A percentile compares a stretch with the other conserved stretches of the same genome.
These are phyloP conservation scores for Cucumis cinereus DNA, from an alignment of 306 rosid species.

Conservation along the genomic window DNA sequence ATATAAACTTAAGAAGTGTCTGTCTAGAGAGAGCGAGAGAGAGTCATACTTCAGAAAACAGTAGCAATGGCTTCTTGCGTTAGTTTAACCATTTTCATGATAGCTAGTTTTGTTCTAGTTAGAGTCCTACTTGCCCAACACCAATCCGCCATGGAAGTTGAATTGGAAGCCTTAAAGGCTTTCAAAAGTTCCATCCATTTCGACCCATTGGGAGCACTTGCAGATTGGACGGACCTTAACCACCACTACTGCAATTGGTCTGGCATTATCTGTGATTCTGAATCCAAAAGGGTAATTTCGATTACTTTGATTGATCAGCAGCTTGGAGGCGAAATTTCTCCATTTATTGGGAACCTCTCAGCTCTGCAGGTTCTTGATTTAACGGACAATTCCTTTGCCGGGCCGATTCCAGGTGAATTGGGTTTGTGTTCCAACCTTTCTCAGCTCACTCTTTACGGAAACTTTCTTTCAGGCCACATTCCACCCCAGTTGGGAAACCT, in stretches of 20 bases:
- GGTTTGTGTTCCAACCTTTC: slow-evolving; percentile 52
- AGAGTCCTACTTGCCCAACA: neutral
- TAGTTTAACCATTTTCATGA: neutral
- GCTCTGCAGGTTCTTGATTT: slow-evolving; percentile 71
- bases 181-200: slow-evolving; percentile 40
- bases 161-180: slow-evolving; percentile 53
- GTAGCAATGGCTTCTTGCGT: neutral
- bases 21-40: neutral
- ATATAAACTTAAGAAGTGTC: neutral
- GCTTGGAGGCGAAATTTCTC: slow-evolving; percentile 61
- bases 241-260: slow-evolving; percentile 72
- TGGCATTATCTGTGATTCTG: slow-evolving; percentile 48
- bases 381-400: slow-evolving; percentile 49
- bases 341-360: slow-evolving; percentile 67
- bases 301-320: slow-evolving; percentile 33
- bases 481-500: slow-evolving; percentile 54
- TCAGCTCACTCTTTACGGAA: slow-evolving; percentile 26
- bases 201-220: slow-evolving; percentile 42
- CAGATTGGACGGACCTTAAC: slow-evolving; percentile 36
- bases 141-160: slow-evolving; percentile 19
- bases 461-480: slow-evolving; percentile 49
- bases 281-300: slow-evolving; percentile 35
- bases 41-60: neutral
- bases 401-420: slow-evolving; percentile 47
- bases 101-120: neutral